Evolutionary conservation across 2,329 filamentous ascomycete genomes (phyloP).

Genomic region (Chaetomiaceae sp.): DNA sequence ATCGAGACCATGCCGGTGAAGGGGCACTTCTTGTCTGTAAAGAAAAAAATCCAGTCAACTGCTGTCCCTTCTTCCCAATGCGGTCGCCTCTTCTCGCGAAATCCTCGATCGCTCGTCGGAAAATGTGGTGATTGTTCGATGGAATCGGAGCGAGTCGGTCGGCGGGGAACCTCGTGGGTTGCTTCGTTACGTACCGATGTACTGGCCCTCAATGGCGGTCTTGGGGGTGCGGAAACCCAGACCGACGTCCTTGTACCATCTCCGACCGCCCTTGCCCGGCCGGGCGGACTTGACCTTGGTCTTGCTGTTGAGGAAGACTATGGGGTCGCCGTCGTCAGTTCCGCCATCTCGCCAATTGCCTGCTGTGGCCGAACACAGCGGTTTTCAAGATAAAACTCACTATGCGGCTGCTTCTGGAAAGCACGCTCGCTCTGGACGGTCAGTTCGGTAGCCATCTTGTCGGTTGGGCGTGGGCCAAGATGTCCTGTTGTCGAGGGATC

Average conservation of each 20-base stretch:
- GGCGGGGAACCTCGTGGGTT: slow-evolving; percentile 1
- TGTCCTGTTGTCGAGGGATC: slow-evolving; percentile 23
- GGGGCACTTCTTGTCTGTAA: slow-evolving; percentile 99
- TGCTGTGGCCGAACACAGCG: slow-evolving; percentile 3
- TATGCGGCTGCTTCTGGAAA: slow-evolving; percentile 99
- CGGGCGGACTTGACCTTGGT: slow-evolving; percentile 76
- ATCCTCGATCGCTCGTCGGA: background rate
- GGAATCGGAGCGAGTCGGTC: slow-evolving; percentile 9
- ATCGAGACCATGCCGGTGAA: slow-evolving; percentile 99
- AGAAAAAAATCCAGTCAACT: slow-evolving; percentile 19
- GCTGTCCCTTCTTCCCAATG: slow-evolving; percentile 1
- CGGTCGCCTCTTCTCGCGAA: background rate
- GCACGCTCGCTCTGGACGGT: slow-evolving; percentile 99
- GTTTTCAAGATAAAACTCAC: slow-evolving; percentile 22
- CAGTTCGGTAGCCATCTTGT: slow-evolving; percentile 94
- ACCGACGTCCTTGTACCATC: slow-evolving; percentile 98
- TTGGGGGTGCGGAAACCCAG: slow-evolving; percentile 98
- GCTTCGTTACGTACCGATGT: slow-evolving; percentile 77
- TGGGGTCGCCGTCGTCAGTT: slow-evolving; percentile 18
- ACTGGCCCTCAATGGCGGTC: slow-evolving; percentile 96
- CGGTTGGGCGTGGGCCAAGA: slow-evolving; percentile 41
- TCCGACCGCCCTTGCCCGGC: slow-evolving; percentile 86
- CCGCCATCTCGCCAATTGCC: slow-evolving; percentile 10
- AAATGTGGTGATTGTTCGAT: slow-evolving; percentile 3
- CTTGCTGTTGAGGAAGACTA: slow-evolving; percentile 95